Percentiles rank a stretch among this genome's conserved stretches.
These are phyloP conservation scores for Candida qinlingensis DNA, from an alignment of 805 yeast genomes.

Conservation along the genomic window DNA sequence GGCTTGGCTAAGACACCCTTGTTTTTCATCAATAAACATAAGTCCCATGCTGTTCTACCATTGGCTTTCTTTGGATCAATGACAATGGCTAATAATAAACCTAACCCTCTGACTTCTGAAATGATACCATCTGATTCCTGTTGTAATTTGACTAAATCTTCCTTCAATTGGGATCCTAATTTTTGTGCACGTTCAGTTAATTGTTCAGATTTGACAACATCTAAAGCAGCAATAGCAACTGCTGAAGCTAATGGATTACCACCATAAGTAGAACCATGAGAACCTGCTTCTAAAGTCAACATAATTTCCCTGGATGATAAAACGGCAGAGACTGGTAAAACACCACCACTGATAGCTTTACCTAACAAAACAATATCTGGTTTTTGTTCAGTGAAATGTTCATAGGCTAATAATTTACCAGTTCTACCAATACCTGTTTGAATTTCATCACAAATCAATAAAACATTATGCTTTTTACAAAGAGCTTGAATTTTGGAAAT, in stretches of 20 bases:
- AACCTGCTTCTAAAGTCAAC: constrained; percentile 88
- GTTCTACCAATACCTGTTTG: constrained; percentile 98
- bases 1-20: constrained; percentile 93
- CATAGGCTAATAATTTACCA: constrained; percentile 87
- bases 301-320: constrained; percentile 85
- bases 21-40: constrained; percentile 84
- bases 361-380: constrained; percentile 91
- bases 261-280: constrained; percentile 97
- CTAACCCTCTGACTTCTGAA: constrained; percentile 59
- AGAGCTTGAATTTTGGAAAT: constrained; percentile 64
- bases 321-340: constrained; percentile 86
- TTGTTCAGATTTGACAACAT: constrained; percentile 84
- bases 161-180: constrained; percentile 66
- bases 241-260: constrained; percentile 94
- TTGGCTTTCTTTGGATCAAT: constrained; percentile 78
- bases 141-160: constrained; percentile 50
- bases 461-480: constrained; percentile 78
- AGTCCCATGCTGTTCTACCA: constrained; percentile 94
- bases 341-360: constrained; percentile 95
- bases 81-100: constrained; percentile 85
- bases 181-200: constrained; percentile 71
- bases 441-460: constrained; percentile 92
- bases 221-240: constrained; percentile 88
- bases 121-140: constrained; percentile 49
- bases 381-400: constrained; percentile 71